phyloP scores from a whole-genome alignment of 2,329 filamentous ascomycete species.

The Penicillium paneum region DNA sequence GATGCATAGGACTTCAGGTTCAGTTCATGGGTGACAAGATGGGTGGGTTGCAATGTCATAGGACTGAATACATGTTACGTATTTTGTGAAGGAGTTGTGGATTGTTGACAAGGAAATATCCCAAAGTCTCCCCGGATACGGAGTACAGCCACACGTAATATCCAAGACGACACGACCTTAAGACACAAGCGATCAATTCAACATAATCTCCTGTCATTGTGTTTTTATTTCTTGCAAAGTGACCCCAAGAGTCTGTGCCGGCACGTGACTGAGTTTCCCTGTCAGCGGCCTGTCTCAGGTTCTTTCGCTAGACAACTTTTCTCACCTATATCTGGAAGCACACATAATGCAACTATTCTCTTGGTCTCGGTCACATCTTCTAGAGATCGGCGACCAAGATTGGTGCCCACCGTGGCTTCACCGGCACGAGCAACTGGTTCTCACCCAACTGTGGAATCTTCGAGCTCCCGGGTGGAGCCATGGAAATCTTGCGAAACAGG shows the following conservation, averaged over 20 bases:
- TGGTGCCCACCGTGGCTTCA: slow-evolving; percentile 66
- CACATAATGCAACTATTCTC: not conserved
- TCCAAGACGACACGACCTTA: not conserved
- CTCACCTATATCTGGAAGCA: not conserved
- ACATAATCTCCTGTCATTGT: not conserved
- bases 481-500: slow-evolving; percentile 13
- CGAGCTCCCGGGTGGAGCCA: slow-evolving; percentile 15
- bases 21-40: no score
- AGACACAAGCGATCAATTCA: not conserved
- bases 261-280: not conserved
- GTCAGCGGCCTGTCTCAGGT: not conserved
- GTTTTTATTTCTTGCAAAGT: not conserved
- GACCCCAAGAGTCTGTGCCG: not conserved
- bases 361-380: slow-evolving; percentile 51
- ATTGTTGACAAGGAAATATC: not conserved
- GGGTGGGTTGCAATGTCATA: no score
- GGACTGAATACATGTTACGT: not conserved
- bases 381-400: slow-evolving; percentile 65
- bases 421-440: slow-evolving; percentile 41
- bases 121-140: no score
- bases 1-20: not conserved
- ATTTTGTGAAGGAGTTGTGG: not conserved
- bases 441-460: slow-evolving; percentile 25
- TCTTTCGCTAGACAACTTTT: not conserved
- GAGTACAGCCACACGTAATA: not conserved